phyloP scores from a whole-genome alignment of 2,329 filamentous ascomycete species.

The Monilinia fructigena region DNA sequence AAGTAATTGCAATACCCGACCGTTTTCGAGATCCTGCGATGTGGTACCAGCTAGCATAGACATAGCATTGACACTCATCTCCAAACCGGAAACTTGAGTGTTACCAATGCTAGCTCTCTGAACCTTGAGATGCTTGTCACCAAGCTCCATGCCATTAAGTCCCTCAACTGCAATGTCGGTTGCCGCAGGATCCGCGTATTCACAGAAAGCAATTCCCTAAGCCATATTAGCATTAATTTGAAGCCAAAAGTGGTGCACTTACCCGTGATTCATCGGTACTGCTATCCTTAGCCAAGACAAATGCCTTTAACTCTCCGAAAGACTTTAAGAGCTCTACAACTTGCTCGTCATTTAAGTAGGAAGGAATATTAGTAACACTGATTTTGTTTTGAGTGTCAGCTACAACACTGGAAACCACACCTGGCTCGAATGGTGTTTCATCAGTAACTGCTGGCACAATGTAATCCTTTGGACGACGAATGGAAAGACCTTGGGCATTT shows the following conservation, averaged over 20 bases:
- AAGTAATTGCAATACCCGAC: conserved; percentile 83
- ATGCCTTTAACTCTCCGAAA: conserved; percentile 91
- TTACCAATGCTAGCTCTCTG: conserved; percentile 87
- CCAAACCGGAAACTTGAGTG: conserved; percentile 86
- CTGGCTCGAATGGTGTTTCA: conserved; percentile 70
- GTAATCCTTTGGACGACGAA: conserved; percentile 92
- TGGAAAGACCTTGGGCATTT: conserved; percentile 60
- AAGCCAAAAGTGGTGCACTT: conserved; percentile 45
- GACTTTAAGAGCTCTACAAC: conserved; percentile 85
- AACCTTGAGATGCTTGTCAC: conserved; percentile 81
- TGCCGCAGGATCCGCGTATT: conserved; percentile 74
- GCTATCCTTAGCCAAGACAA: conserved; percentile 83
- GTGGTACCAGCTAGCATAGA: conserved; percentile 93
- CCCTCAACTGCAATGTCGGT: conserved; percentile 88
- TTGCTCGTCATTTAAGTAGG: conserved; percentile 86
- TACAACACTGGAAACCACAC: conserved; percentile 75
- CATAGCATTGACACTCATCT: conserved; percentile 97
- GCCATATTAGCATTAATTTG: conserved; percentile 36
- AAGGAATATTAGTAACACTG: conserved; percentile 83
- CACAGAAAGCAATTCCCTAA: conserved; percentile 93
- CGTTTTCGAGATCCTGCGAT: conserved; percentile 73
- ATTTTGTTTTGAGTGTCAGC: conserved; percentile 95
- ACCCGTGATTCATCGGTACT: conserved; percentile 84
- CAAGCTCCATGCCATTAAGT: conserved; percentile 89
- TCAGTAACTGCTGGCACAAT: conserved; percentile 82